Evolutionary conservation across 1,139 yeast species (phyloP), one percentile per base, ranked within the genome.

Genomic region (Geotrichum aggregatum): DNA sequence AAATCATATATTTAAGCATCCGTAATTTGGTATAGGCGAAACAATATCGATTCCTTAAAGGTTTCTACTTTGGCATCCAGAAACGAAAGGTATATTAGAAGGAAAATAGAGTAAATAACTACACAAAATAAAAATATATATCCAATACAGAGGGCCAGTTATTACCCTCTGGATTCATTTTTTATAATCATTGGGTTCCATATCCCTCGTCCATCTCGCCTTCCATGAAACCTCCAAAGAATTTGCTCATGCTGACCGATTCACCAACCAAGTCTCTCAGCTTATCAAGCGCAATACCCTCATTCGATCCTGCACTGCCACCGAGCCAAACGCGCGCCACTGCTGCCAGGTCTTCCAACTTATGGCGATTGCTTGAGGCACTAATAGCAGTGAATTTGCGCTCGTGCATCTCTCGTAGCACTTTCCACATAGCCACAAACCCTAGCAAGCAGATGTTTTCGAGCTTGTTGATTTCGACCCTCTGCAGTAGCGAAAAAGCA

Each of bases 261-360:
- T 66, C 63, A 42, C 67, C 67, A 16, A 66, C 71, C 28, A 69
- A 55, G 43, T 62, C 60, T 28, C 71, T 54, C 38, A 72, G 61
- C 30, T 61, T 54, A 13, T 58, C 59, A 30, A 67, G 56, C n/a
- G 60, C 48, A 19, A 69, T 47, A 5, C 70, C 70, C 34, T 59
- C 63, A 5, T 55, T 50, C 26, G 66, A 69, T 13, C 69, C 71
- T 30, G 59, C 61, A 33, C 64, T 67, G 33, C 70, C 64, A 28
- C 73, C 73, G 35, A 69, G 60, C 72, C 73, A 69, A 26, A 69
- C 57, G 28, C 73, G 64, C n/a, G 66, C 66, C 13, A 56, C 56
- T 1, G 65, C 66, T 3, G 68, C 60, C 44, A 64, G 54, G 19
- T 52, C 54, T 44, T 52, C 54, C 18, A 54, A 52, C 38, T 52